Base-by-base conservation (phyloP, 2,329 filamentous ascomycete genomes). In the Aspergillus fischeri region DNA sequence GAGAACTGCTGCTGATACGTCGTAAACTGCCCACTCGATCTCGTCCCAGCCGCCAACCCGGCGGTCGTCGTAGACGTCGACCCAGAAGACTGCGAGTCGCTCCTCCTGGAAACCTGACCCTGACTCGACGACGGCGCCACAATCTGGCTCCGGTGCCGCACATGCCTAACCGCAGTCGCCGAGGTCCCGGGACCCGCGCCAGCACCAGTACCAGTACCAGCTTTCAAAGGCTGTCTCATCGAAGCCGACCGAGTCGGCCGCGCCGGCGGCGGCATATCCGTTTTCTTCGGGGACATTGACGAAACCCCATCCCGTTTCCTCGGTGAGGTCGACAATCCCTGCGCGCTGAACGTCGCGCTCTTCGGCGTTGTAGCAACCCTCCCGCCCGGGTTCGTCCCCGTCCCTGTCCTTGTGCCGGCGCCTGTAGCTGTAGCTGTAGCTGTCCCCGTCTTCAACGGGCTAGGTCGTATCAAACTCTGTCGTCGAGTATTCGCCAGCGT, bases 1-100 rank as follows among this genome's bases (percentile, higher is more conserved):
- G 70, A 74, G 52, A 67, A 72, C 9, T 70, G 68, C 58, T 76
- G 75, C 59, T 77, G 75, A 49, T 70, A 71, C 1, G 68, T 74
- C 20, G 70, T 67, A 52, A 75, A 73, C 21, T 68, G 67, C 21
- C 70, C 60, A 48, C 71, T 71, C 17, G 62, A 28, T 41, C 64
- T 67, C 28, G 63, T 66, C 6, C 44, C 44, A 1, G 44, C 11
- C 11, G 44, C 44, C n/a, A 24, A 14, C 44, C 20, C 21, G 0
- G 44, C 2, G 24, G 24, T 24, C 9, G 55, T 55, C 28, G 58
- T 51, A 10, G 58, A 7, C 7, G 48, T 55, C 10, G 60, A 51
- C 11, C 56, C 49, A n/a, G 66, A 49, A 11, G 64, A 62, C 21
- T 62, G 59, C 17, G 60, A 51, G 32, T 63, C 64, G 4, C 49